Conservation (phyloP, 148 eudicot species). For the Beta vulgaris region DNA sequence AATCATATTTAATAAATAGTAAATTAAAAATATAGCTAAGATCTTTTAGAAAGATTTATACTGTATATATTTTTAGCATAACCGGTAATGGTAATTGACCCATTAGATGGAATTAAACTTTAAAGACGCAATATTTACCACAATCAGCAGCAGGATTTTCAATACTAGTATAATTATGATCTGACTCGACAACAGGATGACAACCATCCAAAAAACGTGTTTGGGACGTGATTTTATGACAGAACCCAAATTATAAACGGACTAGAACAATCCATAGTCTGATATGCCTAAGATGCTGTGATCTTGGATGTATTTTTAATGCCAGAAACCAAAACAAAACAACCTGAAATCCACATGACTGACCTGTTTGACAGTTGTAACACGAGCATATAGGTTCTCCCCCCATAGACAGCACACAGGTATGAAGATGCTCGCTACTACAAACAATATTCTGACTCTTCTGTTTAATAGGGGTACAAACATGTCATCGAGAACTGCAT, state of each 20-base stretch:
- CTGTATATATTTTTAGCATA: no score
- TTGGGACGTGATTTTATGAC: neutral
- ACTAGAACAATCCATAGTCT: neutral
- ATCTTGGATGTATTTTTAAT: neutral
- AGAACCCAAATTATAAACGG: neutral
- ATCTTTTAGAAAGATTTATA: no score
- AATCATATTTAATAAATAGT: no score
- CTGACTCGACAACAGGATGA: neutral
- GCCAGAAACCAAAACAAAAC: neutral
- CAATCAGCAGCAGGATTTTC: neutral
- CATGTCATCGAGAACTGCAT: constrained; percentile 35
- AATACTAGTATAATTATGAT: neutral
- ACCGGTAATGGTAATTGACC: no score
- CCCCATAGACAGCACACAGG: neutral
- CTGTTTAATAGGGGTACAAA: constrained; percentile 29
- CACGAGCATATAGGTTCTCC: neutral
- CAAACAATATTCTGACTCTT: neutral
- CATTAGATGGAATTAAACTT: no score
- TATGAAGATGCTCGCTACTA: neutral
- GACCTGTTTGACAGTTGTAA: neutral
- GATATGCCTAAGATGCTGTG: no score
- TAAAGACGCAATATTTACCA: neutral
- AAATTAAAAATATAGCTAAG: no score
- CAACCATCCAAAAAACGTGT: neutral
- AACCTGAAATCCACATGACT: neutral